Evolutionary conservation across 805 yeast genomes (phyloP).

Genomic region (Clavispora santaluciae): DNA sequence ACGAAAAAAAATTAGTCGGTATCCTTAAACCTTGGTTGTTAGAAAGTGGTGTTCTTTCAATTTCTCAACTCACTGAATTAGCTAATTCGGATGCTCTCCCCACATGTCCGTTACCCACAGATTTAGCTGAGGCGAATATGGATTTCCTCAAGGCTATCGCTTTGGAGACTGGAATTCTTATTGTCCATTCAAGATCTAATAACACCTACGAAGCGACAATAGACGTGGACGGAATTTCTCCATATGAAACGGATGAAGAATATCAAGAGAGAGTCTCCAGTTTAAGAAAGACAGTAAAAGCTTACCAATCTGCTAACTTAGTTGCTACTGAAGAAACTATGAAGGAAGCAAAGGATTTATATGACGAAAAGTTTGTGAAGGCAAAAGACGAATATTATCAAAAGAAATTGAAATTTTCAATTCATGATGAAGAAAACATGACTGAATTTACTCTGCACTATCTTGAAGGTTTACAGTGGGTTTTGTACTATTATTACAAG

Average conservation of each 20-base stretch:
- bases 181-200: conserved; percentile 57
- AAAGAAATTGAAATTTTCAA: conserved; percentile 68
- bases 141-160: conserved; percentile 63
- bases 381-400: conserved; percentile 89
- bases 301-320: conserved; percentile 59
- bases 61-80: conserved; percentile 31
- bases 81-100: conserved; percentile 26
- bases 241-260: conserved; percentile 64
- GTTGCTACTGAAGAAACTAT: conserved; percentile 55
- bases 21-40: conserved; percentile 47
- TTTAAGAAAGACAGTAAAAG: conserved; percentile 52
- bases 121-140: conserved; percentile 44
- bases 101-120: conserved; percentile 39
- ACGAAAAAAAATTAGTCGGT: conserved; percentile 72
- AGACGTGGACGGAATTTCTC: conserved; percentile 71
- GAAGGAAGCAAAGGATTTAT: conserved; percentile 50
- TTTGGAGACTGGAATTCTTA: conserved; percentile 59
- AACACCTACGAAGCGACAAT: conserved; percentile 54
- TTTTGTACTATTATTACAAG: conserved; percentile 78
- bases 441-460: conserved; percentile 70
- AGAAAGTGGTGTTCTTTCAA: conserved; percentile 25
- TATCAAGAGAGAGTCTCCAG: conserved; percentile 48
- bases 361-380: conserved; percentile 64
- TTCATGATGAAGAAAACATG: conserved; percentile 55
- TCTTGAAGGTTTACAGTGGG: conserved; percentile 97